Percentiles rank a stretch among this genome's conserved stretches.
These are phyloP conservation scores for Gremmenia infestans DNA, from an alignment of 2,329 filamentous ascomycete genomes.

Conservation along the genomic window DNA sequence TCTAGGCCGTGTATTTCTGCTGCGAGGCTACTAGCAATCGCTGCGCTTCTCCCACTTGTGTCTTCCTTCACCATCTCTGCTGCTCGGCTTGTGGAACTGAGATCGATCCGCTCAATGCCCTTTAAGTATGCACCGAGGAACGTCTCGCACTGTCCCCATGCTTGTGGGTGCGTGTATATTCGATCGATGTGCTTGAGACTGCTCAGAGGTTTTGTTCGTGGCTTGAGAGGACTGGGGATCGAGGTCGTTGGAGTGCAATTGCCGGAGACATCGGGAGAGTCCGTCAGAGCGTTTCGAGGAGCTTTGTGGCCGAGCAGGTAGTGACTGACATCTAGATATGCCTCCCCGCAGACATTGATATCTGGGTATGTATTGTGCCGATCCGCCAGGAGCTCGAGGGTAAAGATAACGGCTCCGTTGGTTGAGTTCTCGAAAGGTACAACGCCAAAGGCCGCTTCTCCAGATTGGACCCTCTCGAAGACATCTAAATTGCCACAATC, in stretches of 20 bases:
- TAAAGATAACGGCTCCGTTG: constrained; percentile 87
- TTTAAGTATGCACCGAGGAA: constrained; percentile 70
- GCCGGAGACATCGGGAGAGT: constrained; percentile 36
- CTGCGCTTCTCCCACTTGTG: constrained; percentile 58
- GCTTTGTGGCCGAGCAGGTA: constrained; percentile 62
- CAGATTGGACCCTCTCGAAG: constrained; percentile 70
- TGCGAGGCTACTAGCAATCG: constrained; percentile 73
- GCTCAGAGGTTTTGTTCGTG: constrained; percentile 43
- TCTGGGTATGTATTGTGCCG: constrained; percentile 57
- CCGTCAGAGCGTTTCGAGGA: constrained; percentile 3
- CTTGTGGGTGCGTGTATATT: constrained; percentile 91
- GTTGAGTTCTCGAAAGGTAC: constrained; percentile 96
- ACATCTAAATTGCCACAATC: constrained; percentile 51
- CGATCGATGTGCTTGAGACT: constrained; percentile 61
- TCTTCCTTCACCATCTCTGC: constrained; percentile 69
- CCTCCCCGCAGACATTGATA: constrained; percentile 74
- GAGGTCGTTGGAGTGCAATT: constrained; percentile 46
- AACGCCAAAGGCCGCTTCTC: constrained; percentile 64
- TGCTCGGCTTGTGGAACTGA: constrained; percentile 78
- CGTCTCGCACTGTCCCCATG: constrained; percentile 80
- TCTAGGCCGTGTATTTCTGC: constrained; percentile 63
- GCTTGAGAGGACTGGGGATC: constrained; percentile 41
- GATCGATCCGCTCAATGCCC: constrained; percentile 74
- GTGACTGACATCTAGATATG: constrained; percentile 84
- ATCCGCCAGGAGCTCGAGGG: constrained; percentile 84